A percentile compares a stretch with the other conserved stretches of the same genome.
Conservation (phyloP, 2,329 filamentous ascomycete genomes). For the Ascochyta viciae-villosae region DNA sequence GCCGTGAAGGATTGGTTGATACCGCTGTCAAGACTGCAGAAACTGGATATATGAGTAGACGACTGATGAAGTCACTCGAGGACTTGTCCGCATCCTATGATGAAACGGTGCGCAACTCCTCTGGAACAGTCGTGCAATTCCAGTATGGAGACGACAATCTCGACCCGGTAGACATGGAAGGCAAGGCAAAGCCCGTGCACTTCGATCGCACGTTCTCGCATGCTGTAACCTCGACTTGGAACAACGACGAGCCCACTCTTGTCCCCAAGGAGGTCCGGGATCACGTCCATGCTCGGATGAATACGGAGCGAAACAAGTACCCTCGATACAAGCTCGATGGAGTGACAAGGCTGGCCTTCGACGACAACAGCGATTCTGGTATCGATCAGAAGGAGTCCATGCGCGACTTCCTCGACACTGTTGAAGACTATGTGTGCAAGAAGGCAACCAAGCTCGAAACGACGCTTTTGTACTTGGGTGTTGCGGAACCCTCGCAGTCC, state of each 20-base stretch:
- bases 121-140: conserved; percentile 90
- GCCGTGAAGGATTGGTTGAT: conserved; percentile 97
- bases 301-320: conserved; percentile 68
- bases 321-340: conserved; percentile 43
- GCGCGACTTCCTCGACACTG: conserved; percentile 79
- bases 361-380: conserved; percentile 69
- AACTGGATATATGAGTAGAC: conserved; percentile 98
- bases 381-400: conserved; percentile 72
- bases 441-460: conserved; percentile 68
- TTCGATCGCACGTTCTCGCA: conserved; percentile 93
- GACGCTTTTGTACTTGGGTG: conserved; percentile 40
- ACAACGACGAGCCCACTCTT: conserved; percentile 76
- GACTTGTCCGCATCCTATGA: conserved; percentile 95
- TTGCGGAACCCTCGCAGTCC: conserved; percentile 25
- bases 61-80: conserved; percentile 96
- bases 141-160: conserved; percentile 96
- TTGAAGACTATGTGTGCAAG: conserved; percentile 73
- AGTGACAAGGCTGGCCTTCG: conserved; percentile 66
- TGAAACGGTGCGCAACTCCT: conserved; percentile 90
- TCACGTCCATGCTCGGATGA: conserved; percentile 72
- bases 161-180: conserved; percentile 98
- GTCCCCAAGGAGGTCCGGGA: conserved; percentile 75
- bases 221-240: conserved; percentile 75
- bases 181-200: conserved; percentile 87
- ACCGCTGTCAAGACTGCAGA: conserved; percentile 99